Base-by-base conservation (phyloP, 2,329 filamentous ascomycete species). In the Nemania sp. region DNA sequence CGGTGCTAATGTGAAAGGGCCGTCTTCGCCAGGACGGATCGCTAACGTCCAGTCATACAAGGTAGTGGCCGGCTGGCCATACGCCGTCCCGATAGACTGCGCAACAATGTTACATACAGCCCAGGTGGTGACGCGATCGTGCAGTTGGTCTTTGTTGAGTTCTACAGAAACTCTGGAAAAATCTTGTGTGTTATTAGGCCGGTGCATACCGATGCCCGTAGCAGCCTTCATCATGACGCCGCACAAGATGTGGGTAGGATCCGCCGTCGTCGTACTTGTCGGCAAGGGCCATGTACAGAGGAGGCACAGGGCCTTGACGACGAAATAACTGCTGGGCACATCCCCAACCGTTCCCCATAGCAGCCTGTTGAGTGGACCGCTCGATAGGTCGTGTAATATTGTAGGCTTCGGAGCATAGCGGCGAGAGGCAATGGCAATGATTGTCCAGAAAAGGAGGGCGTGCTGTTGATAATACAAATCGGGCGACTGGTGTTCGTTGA, bases 201-300 rank as follows among this genome's bases (percentile, higher is more conserved):
- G 85, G 70, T 95, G 90, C 54, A 95, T 80, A 18, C 91, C 90
- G 67, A 93, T 92, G 66, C 91, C 90, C 66, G 91, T 92, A 9
- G 91, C 91, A 20, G 90, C 86, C 77, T 93, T 92, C 86, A 94
- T 92, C 89, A 94, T 92, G 63, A 92, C 86, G 54, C 91, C 90
- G 67, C 88, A 89, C 17, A 93, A 79, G 72, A 91, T 92, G 72
- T 93, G 91, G 1, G 90, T 94, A 2, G 90, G 90, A 67, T 95
- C 91, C 7, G 88, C 87, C 5, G 89, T 88, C 1, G 90, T 92
- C 5, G 88, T 91, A 74, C 89, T 92, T n/a, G 88, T 91, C 0
- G 91, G 91, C 39, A 94, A 76, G 5, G 91, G 90, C 90, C 90
- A 95, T 5, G 89, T 90, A 74, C 90, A 94, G 43, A 93, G 76